Conservation (phyloP, 129 eudicot genomes). For the Saussurea involucrata region DNA sequence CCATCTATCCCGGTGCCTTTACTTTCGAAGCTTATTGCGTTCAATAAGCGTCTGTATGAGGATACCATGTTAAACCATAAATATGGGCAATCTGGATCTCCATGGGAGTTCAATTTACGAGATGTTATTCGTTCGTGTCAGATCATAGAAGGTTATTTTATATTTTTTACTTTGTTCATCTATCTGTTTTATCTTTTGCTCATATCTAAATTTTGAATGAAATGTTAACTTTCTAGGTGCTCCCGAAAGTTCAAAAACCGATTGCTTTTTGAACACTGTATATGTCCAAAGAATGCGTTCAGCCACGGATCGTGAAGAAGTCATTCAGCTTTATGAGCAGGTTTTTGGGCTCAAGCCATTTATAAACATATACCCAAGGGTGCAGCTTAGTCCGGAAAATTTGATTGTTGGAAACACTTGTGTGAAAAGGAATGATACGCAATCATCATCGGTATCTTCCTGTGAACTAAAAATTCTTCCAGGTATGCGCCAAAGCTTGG, state of each 20-base stretch:
- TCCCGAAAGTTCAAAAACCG: constrained; percentile 44
- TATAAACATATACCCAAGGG: constrained; percentile 60
- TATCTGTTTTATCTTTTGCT: neutral
- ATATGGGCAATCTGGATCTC: constrained; percentile 91
- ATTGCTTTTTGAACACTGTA: constrained; percentile 75
- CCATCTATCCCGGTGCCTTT: constrained; percentile 56
- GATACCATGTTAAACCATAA: constrained; percentile 74
- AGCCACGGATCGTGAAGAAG: constrained; percentile 59
- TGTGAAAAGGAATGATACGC: constrained; percentile 47
- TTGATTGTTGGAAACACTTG: constrained; percentile 52
- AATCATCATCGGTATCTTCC: constrained; percentile 29
- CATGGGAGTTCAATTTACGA: constrained; percentile 98
- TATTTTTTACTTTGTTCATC: neutral
- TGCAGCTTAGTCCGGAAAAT: constrained; percentile 50
- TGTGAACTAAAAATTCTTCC: constrained; percentile 70
- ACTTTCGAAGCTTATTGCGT: constrained; percentile 49
- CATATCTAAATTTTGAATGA: neutral
- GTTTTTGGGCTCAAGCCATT: constrained; percentile 54
- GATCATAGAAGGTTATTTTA: constrained; percentile 58
- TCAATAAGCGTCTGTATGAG: constrained; percentile 68
- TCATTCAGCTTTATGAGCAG: constrained; percentile 54
- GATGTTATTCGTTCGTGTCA: constrained; percentile 89
- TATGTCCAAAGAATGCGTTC: constrained; percentile 98
- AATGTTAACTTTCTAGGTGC: constrained; percentile 46
- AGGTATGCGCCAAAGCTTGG: constrained; percentile 61